These are phyloP conservation scores for Phytophthora tentaculata DNA, from an alignment of 352 stramenopile species.

Conservation along the genomic window DNA sequence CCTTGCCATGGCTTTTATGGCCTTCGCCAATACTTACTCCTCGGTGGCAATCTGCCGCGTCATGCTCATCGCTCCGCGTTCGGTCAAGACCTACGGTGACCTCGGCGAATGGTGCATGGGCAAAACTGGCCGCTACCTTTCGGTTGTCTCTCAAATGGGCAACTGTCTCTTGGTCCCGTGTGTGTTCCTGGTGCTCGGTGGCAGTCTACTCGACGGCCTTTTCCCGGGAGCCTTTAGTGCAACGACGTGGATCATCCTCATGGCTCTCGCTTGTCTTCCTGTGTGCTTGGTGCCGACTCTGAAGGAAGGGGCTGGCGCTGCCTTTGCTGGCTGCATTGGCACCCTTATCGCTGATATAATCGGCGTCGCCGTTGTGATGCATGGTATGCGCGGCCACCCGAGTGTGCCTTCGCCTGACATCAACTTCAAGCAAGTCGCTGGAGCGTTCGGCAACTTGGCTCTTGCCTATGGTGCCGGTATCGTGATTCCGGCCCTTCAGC, in stretches of 20 bases:
- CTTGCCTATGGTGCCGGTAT: constrained; percentile 60
- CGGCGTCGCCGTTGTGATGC: constrained; percentile 41
- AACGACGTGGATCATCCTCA: constrained; percentile 55
- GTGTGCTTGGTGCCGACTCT: constrained; percentile 59
- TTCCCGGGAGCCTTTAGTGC: constrained; percentile 47
- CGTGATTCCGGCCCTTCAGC: constrained; percentile 51
- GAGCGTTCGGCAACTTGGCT: constrained; percentile 59
- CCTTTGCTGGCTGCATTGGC: constrained; percentile 48
- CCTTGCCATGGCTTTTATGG: constrained; percentile 58
- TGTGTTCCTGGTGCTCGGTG: constrained; percentile 55
- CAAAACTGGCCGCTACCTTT: constrained; percentile 44
- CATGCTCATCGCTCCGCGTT: constrained; percentile 48
- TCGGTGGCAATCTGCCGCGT: constrained; percentile 48
- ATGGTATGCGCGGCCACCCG: constrained; percentile 49
- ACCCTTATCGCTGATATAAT: constrained; percentile 56
- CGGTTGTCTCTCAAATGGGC: constrained; percentile 43
- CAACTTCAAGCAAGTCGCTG: constrained; percentile 50
- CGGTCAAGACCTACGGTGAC: constrained; percentile 61
- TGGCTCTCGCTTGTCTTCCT: constrained; percentile 42
- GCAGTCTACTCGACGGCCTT: constrained; percentile 43
- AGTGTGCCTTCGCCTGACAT: constrained; percentile 38
- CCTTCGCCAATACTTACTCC: constrained; percentile 50
- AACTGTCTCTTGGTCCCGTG: constrained; percentile 52
- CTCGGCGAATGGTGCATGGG: constrained; percentile 62
- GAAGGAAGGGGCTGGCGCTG: constrained; percentile 49